phyloP scores from a whole-genome alignment of 2,329 filamentous ascomycete genomes.

The Zalaria obscura region DNA sequence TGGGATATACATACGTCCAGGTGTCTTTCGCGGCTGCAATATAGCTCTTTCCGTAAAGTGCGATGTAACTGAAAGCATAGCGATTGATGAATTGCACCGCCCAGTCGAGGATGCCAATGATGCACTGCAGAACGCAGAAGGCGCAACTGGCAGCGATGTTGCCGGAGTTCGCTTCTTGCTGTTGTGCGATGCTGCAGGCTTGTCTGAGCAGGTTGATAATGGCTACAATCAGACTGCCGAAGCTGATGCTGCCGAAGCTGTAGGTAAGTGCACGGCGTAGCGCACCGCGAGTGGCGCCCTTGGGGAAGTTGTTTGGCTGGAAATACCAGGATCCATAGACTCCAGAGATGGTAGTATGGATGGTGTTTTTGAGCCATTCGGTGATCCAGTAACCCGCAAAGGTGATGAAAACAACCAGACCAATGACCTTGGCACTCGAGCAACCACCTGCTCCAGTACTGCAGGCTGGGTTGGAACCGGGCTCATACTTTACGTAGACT shows the following conservation, averaged over 20 bases:
- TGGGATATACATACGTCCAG: slow-evolving; percentile 43
- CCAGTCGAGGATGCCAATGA: slow-evolving; percentile 72
- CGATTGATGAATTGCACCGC: slow-evolving; percentile 70
- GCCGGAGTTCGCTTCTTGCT: slow-evolving; percentile 48
- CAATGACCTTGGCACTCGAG: slow-evolving; percentile 64
- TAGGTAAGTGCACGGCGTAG: slow-evolving; percentile 72
- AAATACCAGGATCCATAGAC: slow-evolving; percentile 95
- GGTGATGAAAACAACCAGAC: slow-evolving; percentile 71
- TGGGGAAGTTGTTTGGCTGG: slow-evolving; percentile 53
- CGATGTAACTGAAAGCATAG: slow-evolving; percentile 86
- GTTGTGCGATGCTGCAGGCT: slow-evolving; percentile 62
- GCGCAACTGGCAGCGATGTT: slow-evolving; percentile 53
- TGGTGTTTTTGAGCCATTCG: slow-evolving; percentile 86
- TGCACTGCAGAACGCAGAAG: slow-evolving; percentile 62
- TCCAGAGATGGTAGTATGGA: slow-evolving; percentile 75
- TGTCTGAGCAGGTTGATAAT: slow-evolving; percentile 78
- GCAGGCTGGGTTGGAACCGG: slow-evolving; percentile 45
- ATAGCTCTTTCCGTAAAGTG: slow-evolving; percentile 82
- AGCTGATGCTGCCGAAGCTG: slow-evolving; percentile 79
- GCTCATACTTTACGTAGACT: slow-evolving; percentile 74
- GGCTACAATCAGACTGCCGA: slow-evolving; percentile 75
- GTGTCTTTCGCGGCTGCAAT: slow-evolving; percentile 78
- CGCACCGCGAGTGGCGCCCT: slow-evolving; percentile 68
- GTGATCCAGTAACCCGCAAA: slow-evolving; percentile 92
- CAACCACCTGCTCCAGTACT: slow-evolving; percentile 45